Evolutionary conservation across 208 protist species (phyloP).

Genomic region (Plasmodiophora brassicae): DNA sequence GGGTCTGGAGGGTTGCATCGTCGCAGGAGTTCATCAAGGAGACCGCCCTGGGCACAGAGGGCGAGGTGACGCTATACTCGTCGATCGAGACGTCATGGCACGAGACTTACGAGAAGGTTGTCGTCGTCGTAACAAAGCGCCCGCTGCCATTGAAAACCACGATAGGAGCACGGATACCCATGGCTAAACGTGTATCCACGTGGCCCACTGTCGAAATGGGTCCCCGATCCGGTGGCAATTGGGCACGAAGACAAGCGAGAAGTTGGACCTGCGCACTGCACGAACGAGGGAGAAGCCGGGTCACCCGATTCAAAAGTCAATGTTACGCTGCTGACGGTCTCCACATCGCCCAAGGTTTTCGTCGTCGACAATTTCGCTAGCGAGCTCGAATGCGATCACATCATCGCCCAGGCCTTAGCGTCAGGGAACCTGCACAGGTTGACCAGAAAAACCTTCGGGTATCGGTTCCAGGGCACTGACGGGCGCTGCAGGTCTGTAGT

Average conservation of each 20-base stretch:
- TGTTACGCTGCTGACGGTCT: background rate
- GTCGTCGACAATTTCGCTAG: background rate
- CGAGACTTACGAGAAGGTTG: background rate
- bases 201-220: background rate
- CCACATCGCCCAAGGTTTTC: background rate
- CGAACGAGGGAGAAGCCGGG: background rate
- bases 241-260: background rate
- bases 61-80: background rate
- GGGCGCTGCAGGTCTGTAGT: conserved; percentile 23
- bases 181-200: conserved; percentile 17
- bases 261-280: background rate
- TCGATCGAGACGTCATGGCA: background rate
- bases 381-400: background rate
- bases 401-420: background rate
- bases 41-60: background rate
- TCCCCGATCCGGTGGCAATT: background rate
- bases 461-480: background rate
- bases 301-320: background rate
- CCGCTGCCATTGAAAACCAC: background rate
- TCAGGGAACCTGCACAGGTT: conserved; percentile 6
- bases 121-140: no score
- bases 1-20: conserved; percentile 5
- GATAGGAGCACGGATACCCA: background rate
- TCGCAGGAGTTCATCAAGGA: background rate
- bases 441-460: background rate